Base-by-base conservation (phyloP, 176 grass and related monocot species). In the Carex pumila region DNA sequence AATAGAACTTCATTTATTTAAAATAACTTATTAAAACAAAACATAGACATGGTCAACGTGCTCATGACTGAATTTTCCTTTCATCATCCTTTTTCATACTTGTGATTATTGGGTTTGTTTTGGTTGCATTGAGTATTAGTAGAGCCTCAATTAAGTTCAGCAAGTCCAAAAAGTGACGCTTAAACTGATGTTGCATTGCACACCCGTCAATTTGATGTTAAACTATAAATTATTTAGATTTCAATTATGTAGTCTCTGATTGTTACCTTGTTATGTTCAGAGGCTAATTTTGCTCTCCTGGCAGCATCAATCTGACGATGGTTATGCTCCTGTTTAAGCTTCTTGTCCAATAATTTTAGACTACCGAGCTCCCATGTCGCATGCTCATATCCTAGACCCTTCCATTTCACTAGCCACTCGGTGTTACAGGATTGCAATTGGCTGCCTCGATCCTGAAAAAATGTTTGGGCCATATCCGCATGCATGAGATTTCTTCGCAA, bases 391-490 rank as follows among this genome's bases (percentile, higher is more conserved):
- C 93, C 93, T 81, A 92, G 81, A 82, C 84, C 90, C 66, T 89
- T 95, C 93, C 93, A 95, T 90, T 95, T 95, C 30, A 95, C 93
- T 65, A 92, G 63, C 93, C 93, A 95, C 85, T 95, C 93, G 1
- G 45, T 68, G 83, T 92, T 90, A 80, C 90, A 92, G 65, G 78
- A 89, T 84, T 47, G 34, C 61, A 87, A 68, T 32, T 85, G 85
- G 78, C 88, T 64, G 71, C 82, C 85, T 54, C 92, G 61, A 12
- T 60, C 71, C 32, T 60, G 39, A 78, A 90, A 95, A 85, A 92
- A 90, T 2, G 15, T 68, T 79, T 90, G 85, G 71, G 93, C 90
- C 82, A 89, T 79, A 71, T 89, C 84, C 61, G 18, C 53, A 57
- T 85, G 43, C 86, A 92, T 90, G 74, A 95, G 85, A 68, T 71